A percentile compares a stretch with the other conserved stretches of the same genome.
Conservation (phyloP, 1,284 basidiomycete genomes). For the Puccinia horiana region DNA sequence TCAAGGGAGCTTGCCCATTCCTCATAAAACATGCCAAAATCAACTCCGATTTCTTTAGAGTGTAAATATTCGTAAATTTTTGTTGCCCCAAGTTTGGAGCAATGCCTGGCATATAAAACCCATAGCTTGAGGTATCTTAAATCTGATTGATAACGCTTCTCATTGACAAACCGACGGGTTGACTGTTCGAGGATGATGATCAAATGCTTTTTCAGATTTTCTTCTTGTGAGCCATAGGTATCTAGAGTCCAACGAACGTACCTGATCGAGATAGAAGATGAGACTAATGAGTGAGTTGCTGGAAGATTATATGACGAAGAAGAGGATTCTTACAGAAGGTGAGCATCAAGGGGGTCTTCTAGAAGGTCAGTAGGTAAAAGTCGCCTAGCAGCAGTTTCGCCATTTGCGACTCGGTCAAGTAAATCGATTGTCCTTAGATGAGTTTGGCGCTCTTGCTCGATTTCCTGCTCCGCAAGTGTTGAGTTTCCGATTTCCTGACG, state of each 20-base stretch:
- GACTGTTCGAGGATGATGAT: slow-evolving; percentile 74
- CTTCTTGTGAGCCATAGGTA: slow-evolving; percentile 56
- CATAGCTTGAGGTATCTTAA: slow-evolving; percentile 84
- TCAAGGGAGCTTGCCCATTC: slow-evolving; percentile 79
- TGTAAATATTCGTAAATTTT: slow-evolving; percentile 72
- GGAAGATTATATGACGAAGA: not conserved
- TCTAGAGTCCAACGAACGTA: slow-evolving; percentile 59
- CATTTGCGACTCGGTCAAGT: slow-evolving; percentile 23
- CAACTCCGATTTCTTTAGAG: slow-evolving; percentile 74
- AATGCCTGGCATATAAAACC: slow-evolving; percentile 71
- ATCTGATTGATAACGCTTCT: slow-evolving; percentile 79
- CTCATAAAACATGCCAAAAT: slow-evolving; percentile 78
- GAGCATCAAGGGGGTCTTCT: slow-evolving; percentile 45
- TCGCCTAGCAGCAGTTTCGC: slow-evolving; percentile 16
- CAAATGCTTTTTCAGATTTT: slow-evolving; percentile 59
- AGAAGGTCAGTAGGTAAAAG: slow-evolving; percentile 26
- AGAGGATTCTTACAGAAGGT: slow-evolving; percentile 19
- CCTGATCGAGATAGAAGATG: slow-evolving; percentile 52
- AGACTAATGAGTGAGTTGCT: slow-evolving; percentile 27
- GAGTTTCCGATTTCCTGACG: not conserved
- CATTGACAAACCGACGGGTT: slow-evolving; percentile 75
- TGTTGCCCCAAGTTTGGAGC: slow-evolving; percentile 64
- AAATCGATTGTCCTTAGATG: slow-evolving; percentile 30
- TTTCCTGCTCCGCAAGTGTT: not conserved
- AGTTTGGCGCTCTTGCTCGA: slow-evolving; percentile 32